phyloP scores from a whole-genome alignment of 768 basidiomycete species.

The Tulasnella calospora region DNA sequence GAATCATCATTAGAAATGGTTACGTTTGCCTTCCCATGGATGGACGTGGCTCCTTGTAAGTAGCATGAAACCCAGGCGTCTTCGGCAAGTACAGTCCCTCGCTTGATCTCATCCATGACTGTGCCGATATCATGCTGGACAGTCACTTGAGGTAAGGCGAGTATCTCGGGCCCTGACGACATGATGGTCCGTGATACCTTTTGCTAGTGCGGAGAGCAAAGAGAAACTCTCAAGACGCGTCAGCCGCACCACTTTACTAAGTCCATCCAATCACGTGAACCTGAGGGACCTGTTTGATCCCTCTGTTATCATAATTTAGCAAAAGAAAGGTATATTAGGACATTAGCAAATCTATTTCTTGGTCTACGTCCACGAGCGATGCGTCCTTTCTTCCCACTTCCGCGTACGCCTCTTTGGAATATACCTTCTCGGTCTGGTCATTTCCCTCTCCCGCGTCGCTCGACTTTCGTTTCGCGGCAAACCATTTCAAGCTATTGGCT shows the following conservation, averaged over 20 bases:
- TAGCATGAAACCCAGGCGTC: constrained; percentile 76
- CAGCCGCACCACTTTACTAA: neutral
- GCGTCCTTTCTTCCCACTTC: constrained; percentile 19
- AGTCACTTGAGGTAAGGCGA: constrained; percentile 48
- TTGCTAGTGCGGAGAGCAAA: neutral
- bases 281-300: neutral
- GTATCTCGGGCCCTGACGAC: neutral
- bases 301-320: neutral
- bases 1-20: constrained; percentile 43
- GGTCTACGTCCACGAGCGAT: constrained; percentile 21
- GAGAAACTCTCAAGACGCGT: neutral
- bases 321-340: neutral
- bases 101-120: constrained; percentile 59
- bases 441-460: neutral
- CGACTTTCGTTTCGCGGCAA: constrained; percentile 1
- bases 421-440: neutral
- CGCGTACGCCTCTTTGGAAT: neutral
- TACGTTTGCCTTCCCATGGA: constrained; percentile 61
- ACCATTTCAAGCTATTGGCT: constrained; percentile 5
- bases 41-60: constrained; percentile 42
- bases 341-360: constrained; percentile 13
- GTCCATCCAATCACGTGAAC: neutral
- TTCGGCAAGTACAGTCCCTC: constrained; percentile 53
- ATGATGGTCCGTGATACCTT: neutral
- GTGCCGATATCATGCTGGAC: constrained; percentile 57